A percentile compares a stretch with the other conserved stretches of the same genome.
phyloP scores from a whole-genome alignment of 805 yeast species.

The Candida chauliodis region DNA sequence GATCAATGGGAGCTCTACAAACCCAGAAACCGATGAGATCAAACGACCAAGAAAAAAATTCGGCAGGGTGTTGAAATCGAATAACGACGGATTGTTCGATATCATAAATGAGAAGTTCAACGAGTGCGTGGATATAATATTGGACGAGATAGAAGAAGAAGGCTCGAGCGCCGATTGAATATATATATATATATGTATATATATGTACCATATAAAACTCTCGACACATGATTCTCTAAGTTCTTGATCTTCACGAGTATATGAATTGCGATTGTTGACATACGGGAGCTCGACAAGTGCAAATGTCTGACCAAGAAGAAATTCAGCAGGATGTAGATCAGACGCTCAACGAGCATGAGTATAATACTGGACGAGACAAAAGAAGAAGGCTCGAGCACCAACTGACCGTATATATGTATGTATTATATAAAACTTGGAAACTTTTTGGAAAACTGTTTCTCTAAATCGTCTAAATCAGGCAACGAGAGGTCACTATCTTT shows the following conservation, averaged over 20 bases:
- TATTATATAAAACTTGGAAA: conserved; percentile 59
- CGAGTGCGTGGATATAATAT: conserved; percentile 79
- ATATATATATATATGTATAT: too few relatives aligned
- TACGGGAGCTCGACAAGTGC: neutral
- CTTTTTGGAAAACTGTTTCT: conserved; percentile 51
- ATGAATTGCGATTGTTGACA: conserved; percentile 47
- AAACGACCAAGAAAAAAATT: conserved; percentile 86
- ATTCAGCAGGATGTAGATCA: conserved; percentile 84
- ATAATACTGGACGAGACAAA: conserved; percentile 78
- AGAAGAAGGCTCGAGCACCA: conserved; percentile 27
- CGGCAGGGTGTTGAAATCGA: conserved; percentile 81
- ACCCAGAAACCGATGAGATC: conserved; percentile 31
- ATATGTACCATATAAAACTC: conserved; percentile 2
- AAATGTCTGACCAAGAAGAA: conserved; percentile 76
- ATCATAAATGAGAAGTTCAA: conserved; percentile 78
- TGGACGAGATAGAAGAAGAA: conserved; percentile 72
- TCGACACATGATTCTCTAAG: too few relatives aligned
- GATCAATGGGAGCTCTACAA: conserved; percentile 11
- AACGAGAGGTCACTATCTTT: conserved; percentile 39
- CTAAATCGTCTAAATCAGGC: conserved; percentile 58
- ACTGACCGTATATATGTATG: conserved; percentile 1
- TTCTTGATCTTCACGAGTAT: conserved; percentile 77
- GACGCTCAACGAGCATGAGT: conserved; percentile 76
- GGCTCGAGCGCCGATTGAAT: conserved; percentile 10
- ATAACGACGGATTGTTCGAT: conserved; percentile 69